Base-by-base conservation (phyloP, 768 basidiomycete genomes). In the Leccinum incarnatum region DNA sequence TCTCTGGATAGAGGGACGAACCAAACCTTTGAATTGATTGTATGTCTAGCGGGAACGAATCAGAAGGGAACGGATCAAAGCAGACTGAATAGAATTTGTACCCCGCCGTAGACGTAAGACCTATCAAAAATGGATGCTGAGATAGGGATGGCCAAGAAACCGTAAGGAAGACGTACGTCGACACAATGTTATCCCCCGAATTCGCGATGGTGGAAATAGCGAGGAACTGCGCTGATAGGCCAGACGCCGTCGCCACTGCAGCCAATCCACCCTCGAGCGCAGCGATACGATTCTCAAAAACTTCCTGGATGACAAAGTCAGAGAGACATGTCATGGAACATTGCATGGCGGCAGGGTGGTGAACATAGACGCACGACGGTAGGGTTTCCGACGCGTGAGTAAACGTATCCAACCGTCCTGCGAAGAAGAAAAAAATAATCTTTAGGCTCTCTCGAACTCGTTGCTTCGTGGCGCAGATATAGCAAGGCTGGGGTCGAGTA, bases 171-270 rank as follows among this genome's bases (percentile, higher is more conserved):
- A 73, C 77, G 61, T 51, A 82, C 82, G 82, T 80, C 2, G 82
- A 77, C 3, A 89, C 78, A 52, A 89, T 84, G 62, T 89, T 89
- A 65, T 89, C 87, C 0, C 87, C 87, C 1, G 73, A 53, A n/a
- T 71, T 63, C 1, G 83, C 80, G 17, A 87, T 72, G 2, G 81
- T 76, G 1, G 78, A 73, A 47, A 88, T 76, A 0, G 84, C 79
- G 73, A 87, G 74, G 66, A 85, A 83, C 59, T 86, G 84, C 0
- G 86, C 88, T 2, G 83, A 72, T 60, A 84, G 85, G 2, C 86
- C 88, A 47, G 82, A 83, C 0, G 86, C 69, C 6, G 79, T 69
- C 0, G 85, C 75, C 0, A 88, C 74, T 3, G 86, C 86, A 0
- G 85, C 85, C 0, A 69, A 75, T 0, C 86, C 87, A 2, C 84